phyloP scores from a whole-genome alignment of 164 flowering plant genomes.

The Umbellularia californica region DNA sequence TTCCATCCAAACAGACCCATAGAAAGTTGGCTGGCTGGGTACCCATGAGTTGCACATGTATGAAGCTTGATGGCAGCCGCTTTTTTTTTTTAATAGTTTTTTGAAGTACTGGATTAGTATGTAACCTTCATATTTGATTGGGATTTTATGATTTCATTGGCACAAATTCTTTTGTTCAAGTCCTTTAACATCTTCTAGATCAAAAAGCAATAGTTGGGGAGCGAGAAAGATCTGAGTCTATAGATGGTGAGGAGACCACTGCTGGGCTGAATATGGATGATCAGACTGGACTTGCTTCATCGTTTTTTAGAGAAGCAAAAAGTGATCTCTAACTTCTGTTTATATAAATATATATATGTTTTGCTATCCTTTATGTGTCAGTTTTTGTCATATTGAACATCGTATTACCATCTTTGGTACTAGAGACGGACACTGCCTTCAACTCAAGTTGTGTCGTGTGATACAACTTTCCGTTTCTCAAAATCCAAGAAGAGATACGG shows the following conservation, averaged over 20 bases:
- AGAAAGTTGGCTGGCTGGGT: not conserved
- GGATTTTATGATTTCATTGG: not conserved
- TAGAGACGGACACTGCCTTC: no score
- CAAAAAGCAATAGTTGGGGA: conserved; percentile 30
- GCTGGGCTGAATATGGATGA: conserved; percentile 31
- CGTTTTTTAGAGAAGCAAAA: conserved; percentile 26
- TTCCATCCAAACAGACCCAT: no score
- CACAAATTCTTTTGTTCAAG: not conserved
- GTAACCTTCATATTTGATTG: not conserved
- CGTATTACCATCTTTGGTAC: no score
- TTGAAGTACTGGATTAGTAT: not conserved
- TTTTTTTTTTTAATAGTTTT: not conserved
- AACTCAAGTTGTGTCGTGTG: no score
- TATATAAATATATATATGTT: no score
- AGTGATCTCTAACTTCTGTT: conserved; percentile 19
- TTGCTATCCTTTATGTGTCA: no score
- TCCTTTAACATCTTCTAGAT: conserved; percentile 40
- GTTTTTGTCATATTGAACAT: no score
- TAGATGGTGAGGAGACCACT: conserved; percentile 29
- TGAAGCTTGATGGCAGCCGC: not conserved
- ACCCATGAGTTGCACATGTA: not conserved
- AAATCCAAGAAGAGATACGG: no score
- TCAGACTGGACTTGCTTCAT: conserved; percentile 24
- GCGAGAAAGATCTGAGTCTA: conserved; percentile 30
- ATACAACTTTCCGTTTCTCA: no score